A percentile compares a stretch with the other conserved stretches of the same genome.
Evolutionary conservation across 164 flowering plant genomes (phyloP).

Genomic region (Vitis riparia): DNA sequence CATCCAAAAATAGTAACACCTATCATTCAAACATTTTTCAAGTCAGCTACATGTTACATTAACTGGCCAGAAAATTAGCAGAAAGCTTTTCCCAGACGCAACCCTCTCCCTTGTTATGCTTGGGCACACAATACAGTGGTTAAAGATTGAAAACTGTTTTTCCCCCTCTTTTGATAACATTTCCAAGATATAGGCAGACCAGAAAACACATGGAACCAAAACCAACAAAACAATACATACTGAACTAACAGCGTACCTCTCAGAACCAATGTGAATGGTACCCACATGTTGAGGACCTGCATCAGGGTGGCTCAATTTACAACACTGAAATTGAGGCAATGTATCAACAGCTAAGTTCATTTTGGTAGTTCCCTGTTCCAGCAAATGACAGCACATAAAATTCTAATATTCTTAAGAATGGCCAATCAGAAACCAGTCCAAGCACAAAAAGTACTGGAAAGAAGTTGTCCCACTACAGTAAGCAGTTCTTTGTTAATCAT

Average conservation of each 20-base stretch:
- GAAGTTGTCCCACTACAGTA: not conserved
- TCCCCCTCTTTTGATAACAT: not conserved
- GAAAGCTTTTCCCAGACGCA: too few species aligned
- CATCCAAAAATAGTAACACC: too few species aligned
- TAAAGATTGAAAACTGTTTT: not conserved
- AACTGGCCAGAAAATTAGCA: too few species aligned
- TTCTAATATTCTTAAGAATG: not conserved
- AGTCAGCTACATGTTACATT: too few species aligned
- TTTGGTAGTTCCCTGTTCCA: slow-evolving; percentile 84
- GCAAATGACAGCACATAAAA: slow-evolving; percentile 9
- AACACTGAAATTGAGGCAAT: slow-evolving; percentile 76
- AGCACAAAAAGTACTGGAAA: slow-evolving; percentile 1
- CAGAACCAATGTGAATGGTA: slow-evolving; percentile 95
- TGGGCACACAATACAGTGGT: not conserved
- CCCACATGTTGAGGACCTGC: slow-evolving; percentile 92
- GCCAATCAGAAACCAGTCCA: not conserved
- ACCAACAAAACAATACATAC: not conserved
- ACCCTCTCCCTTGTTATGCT: too few species aligned
- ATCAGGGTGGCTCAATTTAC: slow-evolving; percentile 48
- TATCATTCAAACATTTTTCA: too few species aligned
- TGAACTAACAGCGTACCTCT: slow-evolving; percentile 50
- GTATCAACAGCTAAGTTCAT: slow-evolving; percentile 82
- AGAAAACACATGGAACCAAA: not conserved
- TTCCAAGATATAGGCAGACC: not conserved
- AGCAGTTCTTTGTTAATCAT: not conserved